phyloP scores from a whole-genome alignment of 2,329 filamentous ascomycete genomes.

The Tolypocladium tundrense region DNA sequence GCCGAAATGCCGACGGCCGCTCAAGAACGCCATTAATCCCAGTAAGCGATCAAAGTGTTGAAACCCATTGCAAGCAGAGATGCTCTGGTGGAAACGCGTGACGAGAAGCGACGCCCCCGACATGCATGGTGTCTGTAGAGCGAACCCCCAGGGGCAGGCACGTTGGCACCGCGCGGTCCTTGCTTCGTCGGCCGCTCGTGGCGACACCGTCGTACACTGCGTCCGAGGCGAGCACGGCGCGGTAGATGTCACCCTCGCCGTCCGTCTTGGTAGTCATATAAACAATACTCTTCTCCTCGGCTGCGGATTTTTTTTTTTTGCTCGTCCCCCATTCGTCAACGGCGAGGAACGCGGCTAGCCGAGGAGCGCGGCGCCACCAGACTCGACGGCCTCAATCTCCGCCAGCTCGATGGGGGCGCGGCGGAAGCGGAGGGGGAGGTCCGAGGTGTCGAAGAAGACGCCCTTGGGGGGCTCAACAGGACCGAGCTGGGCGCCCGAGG shows the following conservation, averaged over 20 bases:
- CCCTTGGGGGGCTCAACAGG: conserved; percentile 61
- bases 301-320: not conserved
- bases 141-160: not conserved
- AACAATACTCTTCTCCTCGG: not conserved
- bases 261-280: not conserved
- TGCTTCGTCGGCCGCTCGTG: not conserved
- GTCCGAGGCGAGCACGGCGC: not conserved
- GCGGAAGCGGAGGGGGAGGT: conserved; percentile 78
- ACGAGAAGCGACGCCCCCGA: not conserved
- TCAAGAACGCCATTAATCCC: not conserved
- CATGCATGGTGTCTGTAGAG: not conserved
- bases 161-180: not conserved
- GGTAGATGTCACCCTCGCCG: not conserved
- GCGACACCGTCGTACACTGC: not conserved
- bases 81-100: not conserved
- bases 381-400: conserved; percentile 95
- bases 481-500: conserved; percentile 61
- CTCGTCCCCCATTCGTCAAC: not conserved
- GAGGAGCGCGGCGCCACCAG: conserved; percentile 63
- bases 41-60: not conserved
- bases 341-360: conserved; percentile 23
- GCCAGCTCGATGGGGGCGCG: conserved; percentile 61
- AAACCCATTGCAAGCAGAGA: not conserved
- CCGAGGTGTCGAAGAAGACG: conserved; percentile 76
- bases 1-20: not conserved